Conservation (phyloP, 257 asterid genomes). For the Capsicum pubescens region DNA sequence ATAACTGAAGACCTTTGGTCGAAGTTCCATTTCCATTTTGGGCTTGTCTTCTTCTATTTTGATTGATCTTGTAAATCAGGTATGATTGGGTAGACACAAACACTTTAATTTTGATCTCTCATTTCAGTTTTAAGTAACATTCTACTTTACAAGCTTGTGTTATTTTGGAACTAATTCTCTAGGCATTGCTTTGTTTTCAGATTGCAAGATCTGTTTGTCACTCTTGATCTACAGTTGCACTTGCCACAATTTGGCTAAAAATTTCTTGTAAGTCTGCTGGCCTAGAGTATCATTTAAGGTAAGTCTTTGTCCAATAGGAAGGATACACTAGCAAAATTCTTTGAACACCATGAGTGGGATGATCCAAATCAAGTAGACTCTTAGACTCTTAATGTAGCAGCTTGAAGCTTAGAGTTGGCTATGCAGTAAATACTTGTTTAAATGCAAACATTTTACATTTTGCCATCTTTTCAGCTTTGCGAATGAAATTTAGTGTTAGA, state of each 20-base stretch:
- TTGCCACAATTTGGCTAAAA: slow-evolving; percentile 20
- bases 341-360: neutral
- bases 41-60: too few relatives aligned
- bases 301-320: slow-evolving; percentile 18
- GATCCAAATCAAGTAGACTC: slow-evolving; percentile 7
- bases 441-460: neutral
- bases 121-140: neutral
- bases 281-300: slow-evolving; percentile 18
- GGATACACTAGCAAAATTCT: slow-evolving; percentile 4
- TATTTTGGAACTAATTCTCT: slow-evolving; percentile 8
- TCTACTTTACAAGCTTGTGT: slow-evolving; percentile 10
- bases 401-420: neutral
- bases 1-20: too few relatives aligned
- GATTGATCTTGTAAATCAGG: slow-evolving; percentile 9
- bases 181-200: slow-evolving; percentile 24
- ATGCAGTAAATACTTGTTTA: neutral
- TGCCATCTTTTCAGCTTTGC: slow-evolving; percentile 10
- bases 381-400: neutral
- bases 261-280: neutral
- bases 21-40: too few relatives aligned
- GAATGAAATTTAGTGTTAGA: neutral
- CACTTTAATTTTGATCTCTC: slow-evolving; percentile 1
- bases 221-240: neutral
- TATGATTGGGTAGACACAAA: neutral
- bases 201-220: slow-evolving; percentile 12